These are phyloP conservation scores for Rhododendron vialii DNA, from an alignment of 148 eudicot genomes.

Conservation along the genomic window DNA sequence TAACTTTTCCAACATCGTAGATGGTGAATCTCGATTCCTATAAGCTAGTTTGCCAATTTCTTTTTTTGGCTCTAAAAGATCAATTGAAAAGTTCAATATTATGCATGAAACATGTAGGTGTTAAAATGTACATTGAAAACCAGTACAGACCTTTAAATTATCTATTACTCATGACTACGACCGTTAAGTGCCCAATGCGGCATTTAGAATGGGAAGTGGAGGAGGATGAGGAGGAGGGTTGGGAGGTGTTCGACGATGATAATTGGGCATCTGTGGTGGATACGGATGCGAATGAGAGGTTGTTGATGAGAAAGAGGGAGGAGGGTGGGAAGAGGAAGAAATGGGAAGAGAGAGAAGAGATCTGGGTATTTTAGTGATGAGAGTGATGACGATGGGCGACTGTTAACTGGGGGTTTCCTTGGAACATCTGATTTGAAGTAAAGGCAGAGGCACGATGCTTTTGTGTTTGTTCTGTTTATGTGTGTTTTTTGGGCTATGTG, in stretches of 20 bases:
- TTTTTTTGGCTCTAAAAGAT: background rate
- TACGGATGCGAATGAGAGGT: conserved; percentile 55
- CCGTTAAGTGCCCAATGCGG: background rate
- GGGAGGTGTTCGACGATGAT: conserved; percentile 50
- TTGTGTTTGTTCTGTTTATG: background rate
- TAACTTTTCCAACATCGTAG: background rate
- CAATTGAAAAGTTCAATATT: background rate
- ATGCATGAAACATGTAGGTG: background rate
- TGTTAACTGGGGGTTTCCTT: conserved; percentile 4
- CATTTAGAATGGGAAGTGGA: conserved; percentile 18
- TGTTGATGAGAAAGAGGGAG: conserved; percentile 39
- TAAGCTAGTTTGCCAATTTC: background rate
- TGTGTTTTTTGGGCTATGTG: too few relatives aligned
- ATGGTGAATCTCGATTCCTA: background rate
- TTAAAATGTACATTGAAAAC: background rate
- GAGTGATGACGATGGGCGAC: conserved; percentile 52
- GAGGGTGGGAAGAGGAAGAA: conserved; percentile 13
- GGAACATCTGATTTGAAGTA: background rate
- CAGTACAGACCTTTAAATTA: background rate
- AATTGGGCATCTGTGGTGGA: conserved; percentile 96
- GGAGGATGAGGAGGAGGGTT: conserved; percentile 33
- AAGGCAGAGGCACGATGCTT: background rate
- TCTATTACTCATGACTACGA: background rate
- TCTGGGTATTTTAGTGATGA: conserved; percentile 79
- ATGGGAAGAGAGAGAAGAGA: conserved; percentile 52